Base-by-base conservation (phyloP, 176 grass and related monocot species). In the Oryza rufipogon region DNA sequence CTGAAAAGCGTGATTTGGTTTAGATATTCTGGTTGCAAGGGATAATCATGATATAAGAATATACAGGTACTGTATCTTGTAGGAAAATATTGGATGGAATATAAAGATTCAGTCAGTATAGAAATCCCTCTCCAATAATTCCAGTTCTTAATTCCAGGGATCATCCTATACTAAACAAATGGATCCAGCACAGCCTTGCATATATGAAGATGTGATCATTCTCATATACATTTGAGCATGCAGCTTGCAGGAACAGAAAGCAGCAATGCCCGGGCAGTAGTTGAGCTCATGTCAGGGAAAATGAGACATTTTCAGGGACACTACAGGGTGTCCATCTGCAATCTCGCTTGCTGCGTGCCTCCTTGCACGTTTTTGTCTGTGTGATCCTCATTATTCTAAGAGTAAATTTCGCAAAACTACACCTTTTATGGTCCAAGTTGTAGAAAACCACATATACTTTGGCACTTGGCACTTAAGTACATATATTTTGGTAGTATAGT, bases 81-180 rank as follows among this genome's bases (percentile, higher is more conserved):
- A 20, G 3, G 9, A n/a, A 46, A 47, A 47, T 42, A 4, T 3
- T 26, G 11, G 75, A 77, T 7, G 34, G 51, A 33, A 78, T 5
- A 25, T 32, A 41, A 71, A 47, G 64, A 25, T 76, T 69, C 28
- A 70, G 64, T 38, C 49, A 34, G 33, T 32, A 58, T 6, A 45
- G 33, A 60, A 68, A 74, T 68, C 26, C 11, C 64, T 48, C 64
- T 60, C 19, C 64, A 65, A 71, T 82, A 64, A 87, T 87, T 45
- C 3, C 15, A 61, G 6, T 82, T 76, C 3, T 77, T 83, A 51
- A 82, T 76, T 36, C 65, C 2, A 14, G 16, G 46, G 14, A 64
- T 70, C 20, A 61, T 61, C 58, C 49, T 45, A 47, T 26, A 26
- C 19, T 76, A 48, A 44, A 81, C 52, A 82, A 82, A 51, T 60